Base-by-base conservation (phyloP, 1,284 basidiomycete species). In the Malassezia psittaci region DNA sequence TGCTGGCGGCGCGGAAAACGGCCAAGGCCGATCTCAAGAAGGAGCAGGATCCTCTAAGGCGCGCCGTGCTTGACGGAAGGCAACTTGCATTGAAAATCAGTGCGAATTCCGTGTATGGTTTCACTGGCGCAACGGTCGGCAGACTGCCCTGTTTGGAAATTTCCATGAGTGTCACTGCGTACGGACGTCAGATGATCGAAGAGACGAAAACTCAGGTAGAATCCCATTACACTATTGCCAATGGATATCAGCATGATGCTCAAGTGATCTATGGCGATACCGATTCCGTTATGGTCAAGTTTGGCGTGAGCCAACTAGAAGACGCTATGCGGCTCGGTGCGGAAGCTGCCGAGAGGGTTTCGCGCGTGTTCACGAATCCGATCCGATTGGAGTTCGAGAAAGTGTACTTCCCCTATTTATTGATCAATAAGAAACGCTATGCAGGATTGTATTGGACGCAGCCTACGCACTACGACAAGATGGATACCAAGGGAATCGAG, bases 271-370 rank as follows among this genome's bases (percentile, higher is more conserved):
- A 74, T 55, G 72, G 72, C 43, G 72, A 74, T 44, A 74, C 72
- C 13, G 72, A 74, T 50, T 73, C 70, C 40, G 70, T 74, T 57
- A 74, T 74, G 72, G 69, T 74, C 64, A 72, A 72, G 54, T 74
- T 74, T 51, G 72, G 72, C 47, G 61, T 64, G 3, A 52, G 62
- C 4, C 67, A 72, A 24, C 47, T 74, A n/a, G 53, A 46, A 11
- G 60, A 64, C 40, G 67, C 70, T 12, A 74, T 74, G 72, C 59
- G 67, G 48, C 60, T 74, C 11, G 91, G 93, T 36, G 84, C 85
- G 29, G 88, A 96, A 77, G 94, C 94, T 0, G 94, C 94, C 1
- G 85, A 87, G 32, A 81, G 88, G n/a, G 93, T 98, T 6, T 67
- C 65, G 2, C 50, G 68, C 35, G 67, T 68, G 1, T 74, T 74